Evolutionary conservation across 768 basidiomycete genomes (phyloP).

Genomic region (Termitomyces heimii): DNA sequence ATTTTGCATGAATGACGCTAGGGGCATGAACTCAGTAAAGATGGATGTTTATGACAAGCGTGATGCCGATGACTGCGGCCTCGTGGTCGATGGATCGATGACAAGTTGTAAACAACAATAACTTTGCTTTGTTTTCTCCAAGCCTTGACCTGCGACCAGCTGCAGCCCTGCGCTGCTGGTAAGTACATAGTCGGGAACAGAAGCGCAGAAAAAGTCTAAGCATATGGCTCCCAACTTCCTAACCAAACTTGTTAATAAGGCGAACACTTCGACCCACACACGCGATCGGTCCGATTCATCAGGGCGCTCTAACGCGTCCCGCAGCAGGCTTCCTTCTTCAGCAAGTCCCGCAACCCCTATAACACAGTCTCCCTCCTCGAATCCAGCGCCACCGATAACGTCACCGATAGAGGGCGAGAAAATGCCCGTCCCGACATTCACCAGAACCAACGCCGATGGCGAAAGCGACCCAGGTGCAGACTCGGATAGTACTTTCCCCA

Average conservation of each 20-base stretch:
- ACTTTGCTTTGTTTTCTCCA: background rate
- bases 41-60: background rate
- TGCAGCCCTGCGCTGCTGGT: background rate
- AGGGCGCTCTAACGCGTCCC: constrained; percentile 13
- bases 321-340: constrained; percentile 19
- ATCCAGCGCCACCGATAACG: background rate
- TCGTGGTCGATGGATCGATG: background rate
- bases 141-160: background rate
- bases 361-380: constrained; percentile 5
- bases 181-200: background rate
- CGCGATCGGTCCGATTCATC: constrained; percentile 26
- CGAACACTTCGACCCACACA: constrained; percentile 15
- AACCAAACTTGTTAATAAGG: constrained; percentile 30
- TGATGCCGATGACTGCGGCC: background rate
- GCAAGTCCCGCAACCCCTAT: constrained; percentile 8
- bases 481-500: constrained; percentile 29
- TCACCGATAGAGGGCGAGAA: constrained; percentile 4
- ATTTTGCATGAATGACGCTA: background rate
- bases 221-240: constrained; percentile 33
- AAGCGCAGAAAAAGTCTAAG: constrained; percentile 1
- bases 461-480: constrained; percentile 14
- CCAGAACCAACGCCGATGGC: constrained; percentile 16
- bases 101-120: background rate
- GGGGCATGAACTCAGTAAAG: background rate
- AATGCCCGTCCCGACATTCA: constrained; percentile 13